phyloP scores from a whole-genome alignment of 2,329 filamentous ascomycete genomes.

The Arthrobotrys musiformis region DNA sequence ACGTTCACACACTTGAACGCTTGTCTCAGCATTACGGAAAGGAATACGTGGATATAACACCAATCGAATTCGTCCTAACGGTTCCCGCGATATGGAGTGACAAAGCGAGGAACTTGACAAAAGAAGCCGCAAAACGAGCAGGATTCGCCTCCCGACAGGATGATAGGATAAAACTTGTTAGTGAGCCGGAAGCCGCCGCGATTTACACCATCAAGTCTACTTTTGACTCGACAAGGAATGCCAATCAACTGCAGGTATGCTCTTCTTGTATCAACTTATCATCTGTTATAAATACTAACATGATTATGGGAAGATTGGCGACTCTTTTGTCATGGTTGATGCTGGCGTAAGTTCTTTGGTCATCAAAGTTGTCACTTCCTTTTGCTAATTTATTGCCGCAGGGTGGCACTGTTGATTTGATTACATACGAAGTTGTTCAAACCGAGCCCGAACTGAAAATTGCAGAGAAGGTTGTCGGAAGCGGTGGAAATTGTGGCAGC shows the following conservation, averaged over 20 bases:
- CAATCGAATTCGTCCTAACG: constrained; percentile 69
- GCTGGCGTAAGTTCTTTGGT: constrained; percentile 67
- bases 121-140: constrained; percentile 62
- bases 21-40: constrained; percentile 65
- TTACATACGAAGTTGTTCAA: constrained; percentile 79
- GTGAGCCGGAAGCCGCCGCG: constrained; percentile 60
- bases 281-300: constrained; percentile 1
- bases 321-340: constrained; percentile 68
- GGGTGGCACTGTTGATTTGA: constrained; percentile 63
- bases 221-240: constrained; percentile 39
- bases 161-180: constrained; percentile 58
- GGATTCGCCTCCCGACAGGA: constrained; percentile 57
- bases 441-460: constrained; percentile 74
- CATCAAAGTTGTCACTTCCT: not conserved
- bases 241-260: constrained; percentile 26
- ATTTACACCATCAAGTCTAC: constrained; percentile 59
- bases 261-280: not conserved
- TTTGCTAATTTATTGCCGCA: not conserved
- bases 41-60: constrained; percentile 64
- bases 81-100: constrained; percentile 72
- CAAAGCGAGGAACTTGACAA: constrained; percentile 67
- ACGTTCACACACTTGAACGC: constrained; percentile 66
- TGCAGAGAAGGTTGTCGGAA: constrained; percentile 82
- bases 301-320: constrained; percentile 62
- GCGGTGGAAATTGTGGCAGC: constrained; percentile 79